A percentile compares a stretch with the other conserved stretches of the same genome.
Evolutionary conservation across 73 alveolate species (phyloP).

Genomic region (Breviolum minutum): DNA sequence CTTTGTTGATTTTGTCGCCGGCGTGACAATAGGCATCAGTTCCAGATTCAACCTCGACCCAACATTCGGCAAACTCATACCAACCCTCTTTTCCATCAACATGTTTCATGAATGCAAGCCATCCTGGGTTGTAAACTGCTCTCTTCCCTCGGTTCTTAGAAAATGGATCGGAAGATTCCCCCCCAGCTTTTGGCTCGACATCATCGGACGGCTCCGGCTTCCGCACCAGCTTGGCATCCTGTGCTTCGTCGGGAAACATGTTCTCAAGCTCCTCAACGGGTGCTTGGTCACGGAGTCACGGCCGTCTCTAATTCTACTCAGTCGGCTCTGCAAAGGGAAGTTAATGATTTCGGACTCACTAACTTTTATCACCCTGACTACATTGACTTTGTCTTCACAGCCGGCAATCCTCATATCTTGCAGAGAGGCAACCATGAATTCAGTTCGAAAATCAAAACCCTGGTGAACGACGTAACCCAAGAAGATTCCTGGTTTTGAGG

Average conservation of each 20-base stretch:
- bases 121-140: neutral
- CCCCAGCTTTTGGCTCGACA: no score
- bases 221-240: slow-evolving; percentile 22
- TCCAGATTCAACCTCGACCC: no score
- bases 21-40: no score
- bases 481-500: neutral
- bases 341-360: neutral
- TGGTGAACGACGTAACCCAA: neutral
- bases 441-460: neutral
- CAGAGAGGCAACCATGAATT: neutral
- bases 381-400: neutral
- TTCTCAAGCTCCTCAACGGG: neutral
- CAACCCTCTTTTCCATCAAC: neutral
- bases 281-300: neutral
- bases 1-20: no score
- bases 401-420: neutral
- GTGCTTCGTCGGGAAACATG: neutral
- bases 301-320: no score
- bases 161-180: no score
- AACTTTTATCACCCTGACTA: neutral
- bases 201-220: neutral
- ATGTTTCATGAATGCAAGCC: neutral
- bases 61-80: neutral
- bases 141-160: no score
- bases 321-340: neutral